Base-by-base conservation (phyloP, 192 early-diverging fungal species). In the Backusella liffmaniae region DNA sequence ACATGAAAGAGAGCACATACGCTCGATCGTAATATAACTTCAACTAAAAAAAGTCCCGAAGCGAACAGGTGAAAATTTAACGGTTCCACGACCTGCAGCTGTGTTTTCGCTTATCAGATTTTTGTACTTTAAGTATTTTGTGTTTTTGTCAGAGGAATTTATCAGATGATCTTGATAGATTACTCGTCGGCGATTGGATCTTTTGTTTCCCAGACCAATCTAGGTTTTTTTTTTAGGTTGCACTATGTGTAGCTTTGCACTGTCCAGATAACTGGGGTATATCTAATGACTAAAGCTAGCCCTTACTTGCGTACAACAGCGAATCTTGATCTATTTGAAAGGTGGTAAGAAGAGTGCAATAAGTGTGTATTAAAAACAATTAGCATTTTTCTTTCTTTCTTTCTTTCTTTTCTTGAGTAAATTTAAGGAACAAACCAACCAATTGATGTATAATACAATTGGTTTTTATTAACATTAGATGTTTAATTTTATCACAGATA, bases 101-200 rank as follows among this genome's bases (percentile, higher is more conserved):
- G 56, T 29, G 56, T 62, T 62, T 62, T 62, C 23, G 21, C 26
- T 62, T 62, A 62, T 62, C 56, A 62, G 56, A 62, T 62, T 62
- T 62, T 62, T 62, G 46, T 16, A 49, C n/a, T 49, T 44, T 44
- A 15, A 16, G 15, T 44, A 44, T 12, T 16, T 44, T 44, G 12
- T 49, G n/a, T 49, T 49, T 49, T 49, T 49, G 18, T 29, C 12
- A 62, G 56, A 4, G 56, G 56, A 13, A 29, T 62, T 62, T 62
- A 62, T 62, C 56, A 62, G 56, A 62, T 62, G 56, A 62, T 62
- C 56, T 62, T 62, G 56, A 62, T 62, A 62, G 46, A 49, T 49
- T 49, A 49, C 18, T 49, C 18, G n/a, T n/a, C 46, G 46, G 46
- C 46, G 46, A 49, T 49, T 49, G 46, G 46, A 49, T 49, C 46